These are phyloP conservation scores for Naumovozyma dairenensis DNA, from an alignment of 805 yeast genomes.

Conservation along the genomic window DNA sequence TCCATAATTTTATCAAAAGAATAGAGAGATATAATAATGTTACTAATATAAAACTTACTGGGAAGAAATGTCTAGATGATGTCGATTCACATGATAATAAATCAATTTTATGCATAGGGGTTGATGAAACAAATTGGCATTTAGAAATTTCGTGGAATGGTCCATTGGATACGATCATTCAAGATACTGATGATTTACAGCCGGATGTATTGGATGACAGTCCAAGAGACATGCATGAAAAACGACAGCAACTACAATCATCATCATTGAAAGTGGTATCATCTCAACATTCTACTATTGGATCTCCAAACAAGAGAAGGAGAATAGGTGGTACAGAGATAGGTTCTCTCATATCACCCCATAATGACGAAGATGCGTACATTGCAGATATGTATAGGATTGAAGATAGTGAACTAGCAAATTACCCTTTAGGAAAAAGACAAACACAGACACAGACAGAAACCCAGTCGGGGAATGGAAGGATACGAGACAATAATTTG, in stretches of 20 bases:
- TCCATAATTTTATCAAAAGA: conserved; percentile 46
- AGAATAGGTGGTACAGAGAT: too few species aligned
- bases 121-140: conserved; percentile 27
- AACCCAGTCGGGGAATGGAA: background rate
- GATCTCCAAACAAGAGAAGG: too few species aligned
- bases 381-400: conserved; percentile 12
- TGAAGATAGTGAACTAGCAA: conserved; percentile 18
- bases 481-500: conserved; percentile 4
- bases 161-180: conserved; percentile 18
- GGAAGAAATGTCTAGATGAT: conserved; percentile 16
- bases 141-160: conserved; percentile 29
- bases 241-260: too few species aligned
- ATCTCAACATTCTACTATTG: too few species aligned
- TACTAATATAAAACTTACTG: conserved; percentile 41
- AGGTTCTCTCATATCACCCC: too few species aligned
- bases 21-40: conserved; percentile 54
- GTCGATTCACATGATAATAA: conserved; percentile 9
- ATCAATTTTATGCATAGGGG: conserved; percentile 19
- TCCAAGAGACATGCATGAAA: too few species aligned
- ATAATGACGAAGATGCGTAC: too few species aligned
- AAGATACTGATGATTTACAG: conserved; percentile 6
- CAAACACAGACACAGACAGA: background rate
- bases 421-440: too few species aligned
- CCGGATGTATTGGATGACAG: too few species aligned
- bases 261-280: too few species aligned